phyloP scores from a whole-genome alignment of 495 filamentous ascomycete species.

The Neurospora tetraspora region DNA sequence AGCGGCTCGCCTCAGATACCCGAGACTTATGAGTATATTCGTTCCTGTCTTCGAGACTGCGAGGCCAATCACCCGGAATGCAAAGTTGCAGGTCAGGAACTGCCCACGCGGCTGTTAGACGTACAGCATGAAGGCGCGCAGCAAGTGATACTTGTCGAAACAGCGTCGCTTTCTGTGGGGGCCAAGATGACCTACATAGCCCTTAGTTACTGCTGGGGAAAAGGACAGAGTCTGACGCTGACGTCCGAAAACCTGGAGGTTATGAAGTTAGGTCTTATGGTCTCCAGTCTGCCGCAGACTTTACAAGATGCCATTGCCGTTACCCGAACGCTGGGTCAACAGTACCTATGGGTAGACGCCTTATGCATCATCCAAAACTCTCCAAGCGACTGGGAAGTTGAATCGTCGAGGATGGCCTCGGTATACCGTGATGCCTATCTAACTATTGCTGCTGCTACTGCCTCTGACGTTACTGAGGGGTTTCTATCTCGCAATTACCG shows the following conservation, averaged over 20 bases:
- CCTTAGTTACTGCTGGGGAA: conserved; percentile 5
- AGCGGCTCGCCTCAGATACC: background rate
- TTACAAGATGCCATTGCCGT: background rate
- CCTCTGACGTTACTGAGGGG: background rate
- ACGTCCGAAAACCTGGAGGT: background rate
- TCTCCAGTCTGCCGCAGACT: background rate
- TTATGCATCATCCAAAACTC: conserved; percentile 5
- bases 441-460: conserved; percentile 1
- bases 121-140: background rate
- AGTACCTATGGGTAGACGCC: conserved; percentile 1
- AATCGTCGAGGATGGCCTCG: conserved; percentile 5
- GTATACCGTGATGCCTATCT: conserved; percentile 4
- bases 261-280: background rate
- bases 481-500: background rate
- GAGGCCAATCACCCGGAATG: background rate
- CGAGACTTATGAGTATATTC: background rate
- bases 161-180: background rate
- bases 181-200: background rate
- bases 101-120: background rate
- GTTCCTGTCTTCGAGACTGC: background rate
- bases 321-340: background rate
- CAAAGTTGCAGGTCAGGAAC: background rate
- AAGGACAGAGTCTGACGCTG: background rate
- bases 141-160: background rate
- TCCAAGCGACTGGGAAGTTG: conserved; percentile 3